Conservation (phyloP, 805 yeast genomes). For the Tetrapisispora iriomotensis region DNA sequence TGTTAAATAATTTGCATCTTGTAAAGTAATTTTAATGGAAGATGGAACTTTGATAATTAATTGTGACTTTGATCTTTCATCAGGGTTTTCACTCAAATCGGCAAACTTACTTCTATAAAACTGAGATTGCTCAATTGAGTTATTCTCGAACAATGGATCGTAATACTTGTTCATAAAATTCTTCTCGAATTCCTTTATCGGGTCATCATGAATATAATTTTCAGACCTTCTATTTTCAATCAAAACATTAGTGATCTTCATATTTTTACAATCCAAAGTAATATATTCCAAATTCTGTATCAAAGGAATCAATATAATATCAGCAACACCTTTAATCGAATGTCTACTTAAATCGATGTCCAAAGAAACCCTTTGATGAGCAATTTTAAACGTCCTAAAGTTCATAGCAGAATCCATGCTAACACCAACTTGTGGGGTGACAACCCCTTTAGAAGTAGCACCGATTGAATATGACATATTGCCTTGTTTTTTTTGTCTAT, state of each 20-base stretch:
- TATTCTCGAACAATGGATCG: constrained; percentile 16
- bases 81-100: constrained; percentile 23
- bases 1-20: constrained; percentile 36
- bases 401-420: constrained; percentile 4
- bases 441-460: constrained; percentile 16
- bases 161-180: constrained; percentile 7
- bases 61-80: constrained; percentile 24
- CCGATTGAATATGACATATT: constrained; percentile 22
- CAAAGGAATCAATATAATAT: constrained; percentile 69
- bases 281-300: constrained; percentile 45
- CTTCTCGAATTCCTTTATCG: constrained; percentile 11
- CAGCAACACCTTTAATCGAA: constrained; percentile 63
- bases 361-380: constrained; percentile 73
- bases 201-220: constrained; percentile 27
- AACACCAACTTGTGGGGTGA: constrained; percentile 9
- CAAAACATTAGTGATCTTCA: constrained; percentile 50
- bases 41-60: constrained; percentile 26
- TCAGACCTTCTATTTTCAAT: constrained; percentile 48
- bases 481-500: no score
- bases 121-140: constrained; percentile 28
- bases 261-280: constrained; percentile 71
- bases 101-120: constrained; percentile 25
- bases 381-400: constrained; percentile 44
- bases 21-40: constrained; percentile 45
- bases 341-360: constrained; percentile 68